Conservation (phyloP, 805 yeast genomes). For the Lipomyces yamanashiensis region DNA sequence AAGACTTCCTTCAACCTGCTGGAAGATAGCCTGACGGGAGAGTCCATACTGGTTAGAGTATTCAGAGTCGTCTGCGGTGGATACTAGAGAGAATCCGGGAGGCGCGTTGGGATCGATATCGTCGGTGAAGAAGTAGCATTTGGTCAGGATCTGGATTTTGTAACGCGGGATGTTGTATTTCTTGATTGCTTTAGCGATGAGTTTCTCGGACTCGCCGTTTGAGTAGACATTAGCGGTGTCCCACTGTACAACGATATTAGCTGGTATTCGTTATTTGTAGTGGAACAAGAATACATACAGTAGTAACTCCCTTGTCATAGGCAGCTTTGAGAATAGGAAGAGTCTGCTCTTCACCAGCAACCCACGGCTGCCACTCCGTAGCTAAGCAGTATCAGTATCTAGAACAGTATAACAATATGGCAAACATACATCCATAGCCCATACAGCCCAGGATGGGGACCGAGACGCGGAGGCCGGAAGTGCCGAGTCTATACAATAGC, state of each 20-base stretch:
- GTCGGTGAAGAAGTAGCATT: background rate
- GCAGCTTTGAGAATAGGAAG: constrained; percentile 16
- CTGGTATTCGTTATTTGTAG: background rate
- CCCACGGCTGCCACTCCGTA: constrained; percentile 19
- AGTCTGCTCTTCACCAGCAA: constrained; percentile 11
- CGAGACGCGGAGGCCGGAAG: constrained; percentile 21
- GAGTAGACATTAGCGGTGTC: constrained; percentile 53
- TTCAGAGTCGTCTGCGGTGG: constrained; percentile 25
- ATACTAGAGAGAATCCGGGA: background rate
- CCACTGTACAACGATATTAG: constrained; percentile 30
- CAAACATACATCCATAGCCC: constrained; percentile 24
- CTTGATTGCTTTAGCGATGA: constrained; percentile 58
- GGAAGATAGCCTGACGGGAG: constrained; percentile 54
- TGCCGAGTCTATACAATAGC: constrained; percentile 15
- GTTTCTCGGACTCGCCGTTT: constrained; percentile 49
- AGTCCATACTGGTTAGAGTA: constrained; percentile 56
- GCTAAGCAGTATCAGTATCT: background rate
- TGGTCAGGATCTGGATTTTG: constrained; percentile 50
- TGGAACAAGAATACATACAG: constrained; percentile 35
- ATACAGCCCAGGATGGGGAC: constrained; percentile 30
- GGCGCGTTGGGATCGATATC: background rate
- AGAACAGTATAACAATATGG: too few species aligned
- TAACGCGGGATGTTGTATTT: constrained; percentile 57
- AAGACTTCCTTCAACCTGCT: constrained; percentile 50
- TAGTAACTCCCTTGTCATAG: constrained; percentile 48